Base-by-base conservation (phyloP, 768 basidiomycete genomes). In the Suillus fuscotomentosus region DNA sequence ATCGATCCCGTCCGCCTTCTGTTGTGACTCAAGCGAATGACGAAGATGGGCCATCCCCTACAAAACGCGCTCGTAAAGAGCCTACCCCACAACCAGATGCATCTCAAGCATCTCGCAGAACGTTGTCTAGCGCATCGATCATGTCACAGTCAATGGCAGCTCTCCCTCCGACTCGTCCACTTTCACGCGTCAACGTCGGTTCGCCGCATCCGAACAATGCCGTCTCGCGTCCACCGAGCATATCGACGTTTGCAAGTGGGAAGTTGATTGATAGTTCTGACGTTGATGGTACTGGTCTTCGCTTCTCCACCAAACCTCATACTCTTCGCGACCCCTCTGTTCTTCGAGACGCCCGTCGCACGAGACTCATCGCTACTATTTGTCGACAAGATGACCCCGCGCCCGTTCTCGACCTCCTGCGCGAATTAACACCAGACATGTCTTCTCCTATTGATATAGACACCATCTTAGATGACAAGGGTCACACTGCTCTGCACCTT, bases 401-500 rank as follows among this genome's bases (percentile, higher is more conserved):
- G 20, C 73, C 82, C 5, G 82, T 94, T 5, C 73, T 94, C 3
- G 84, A 89, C 56, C 77, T 88, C 34, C 76, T 94, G 24, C 88
- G 88, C 51, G 88, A 88, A 73, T 81, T 89, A 24, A 80, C 84
- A 7, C 79, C 84, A 1, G 73, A 82, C 61, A 71, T 77, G 17
- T 71, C 74, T 27, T 63, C 71, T 20, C 71, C 75, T 7, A 62
- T 71, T 43, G 93, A 95, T 64, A 79, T 94, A 56, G 92, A 99
- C 72, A 82, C 85, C n/a, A 82, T 97, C 48, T 84, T 99, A 48
- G 97, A 99, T 70, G 94, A 97, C 67, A 91, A 95, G 70, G 94
- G 94, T 0, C 97, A 99, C 75, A 94, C 95, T 0, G 91, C 96
- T 11, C 82, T 99, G 15, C 97, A 99, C 74, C 84, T 98, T 66